Conservation (phyloP, 164 flowering plant genomes). For the Platanus orientalis region DNA sequence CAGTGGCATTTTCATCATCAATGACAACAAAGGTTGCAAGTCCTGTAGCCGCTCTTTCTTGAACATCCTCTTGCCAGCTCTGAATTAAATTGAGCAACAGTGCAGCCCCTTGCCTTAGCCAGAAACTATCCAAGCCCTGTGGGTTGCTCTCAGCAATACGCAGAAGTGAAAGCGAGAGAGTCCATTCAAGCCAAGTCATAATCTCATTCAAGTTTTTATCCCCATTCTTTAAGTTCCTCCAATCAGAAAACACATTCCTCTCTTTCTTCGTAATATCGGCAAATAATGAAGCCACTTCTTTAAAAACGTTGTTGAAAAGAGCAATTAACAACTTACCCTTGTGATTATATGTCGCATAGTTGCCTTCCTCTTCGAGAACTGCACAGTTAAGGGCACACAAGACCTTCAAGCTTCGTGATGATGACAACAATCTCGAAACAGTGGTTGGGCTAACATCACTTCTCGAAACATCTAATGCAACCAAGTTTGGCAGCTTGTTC, state of each 20-base stretch:
- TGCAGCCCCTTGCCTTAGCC: slow-evolving; percentile 86
- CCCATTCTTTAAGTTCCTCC: slow-evolving; percentile 49
- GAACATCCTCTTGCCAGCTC: slow-evolving; percentile 92
- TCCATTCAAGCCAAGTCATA: slow-evolving; percentile 92
- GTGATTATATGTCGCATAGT: slow-evolving; percentile 26
- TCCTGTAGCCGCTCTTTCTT: slow-evolving; percentile 96
- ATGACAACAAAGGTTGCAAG: slow-evolving; percentile 95
- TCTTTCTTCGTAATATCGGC: slow-evolving; percentile 45
- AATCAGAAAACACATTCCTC: slow-evolving; percentile 50
- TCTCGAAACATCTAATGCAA: slow-evolving; percentile 83
- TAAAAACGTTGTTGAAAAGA: slow-evolving; percentile 57
- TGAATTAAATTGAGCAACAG: slow-evolving; percentile 76
- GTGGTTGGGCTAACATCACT: slow-evolving; percentile 60
- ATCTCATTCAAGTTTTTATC: slow-evolving; percentile 52
- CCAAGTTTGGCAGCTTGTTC: slow-evolving; percentile 68
- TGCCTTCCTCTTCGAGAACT: slow-evolving; percentile 58
- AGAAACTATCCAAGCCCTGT: slow-evolving; percentile 66
- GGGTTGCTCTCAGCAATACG: slow-evolving; percentile 83
- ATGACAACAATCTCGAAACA: slow-evolving; percentile 53
- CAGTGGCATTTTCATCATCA: slow-evolving; percentile 91
- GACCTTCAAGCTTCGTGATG: slow-evolving; percentile 66
- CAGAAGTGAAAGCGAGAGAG: slow-evolving; percentile 69
- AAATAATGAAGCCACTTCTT: slow-evolving; percentile 58
- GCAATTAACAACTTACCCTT: slow-evolving; percentile 70
- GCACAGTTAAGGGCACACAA: slow-evolving; percentile 83